Percentiles rank a stretch among this genome's conserved stretches.
These are phyloP conservation scores for Verticillium nonalfalfae DNA, from an alignment of 2,329 filamentous ascomycete species.

Conservation along the genomic window DNA sequence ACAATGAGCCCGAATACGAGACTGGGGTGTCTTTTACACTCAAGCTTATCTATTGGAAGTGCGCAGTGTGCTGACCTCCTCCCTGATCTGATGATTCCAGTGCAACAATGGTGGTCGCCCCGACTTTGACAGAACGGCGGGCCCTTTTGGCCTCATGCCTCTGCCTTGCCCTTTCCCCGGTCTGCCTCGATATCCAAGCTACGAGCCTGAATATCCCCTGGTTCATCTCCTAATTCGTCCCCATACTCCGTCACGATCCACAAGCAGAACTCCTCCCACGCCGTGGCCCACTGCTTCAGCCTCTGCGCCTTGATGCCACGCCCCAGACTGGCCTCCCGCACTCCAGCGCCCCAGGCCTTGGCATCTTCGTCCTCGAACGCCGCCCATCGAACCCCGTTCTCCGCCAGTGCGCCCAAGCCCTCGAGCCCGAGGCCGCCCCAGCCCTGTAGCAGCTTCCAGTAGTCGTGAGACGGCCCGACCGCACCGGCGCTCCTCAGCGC, in stretches of 20 bases:
- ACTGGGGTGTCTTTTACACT: too few relatives aligned
- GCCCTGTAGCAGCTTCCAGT: constrained; percentile 79
- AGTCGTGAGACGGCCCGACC: constrained; percentile 76
- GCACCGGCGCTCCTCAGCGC: constrained; percentile 67
- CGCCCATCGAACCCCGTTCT: constrained; percentile 80
- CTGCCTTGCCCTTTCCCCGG: neutral
- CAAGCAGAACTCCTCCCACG: constrained; percentile 78
- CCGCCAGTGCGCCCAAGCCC: constrained; percentile 70
- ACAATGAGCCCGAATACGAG: too few relatives aligned
- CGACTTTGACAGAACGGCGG: too few relatives aligned
- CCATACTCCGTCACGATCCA: constrained; percentile 72
- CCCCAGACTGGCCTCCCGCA: constrained; percentile 65
- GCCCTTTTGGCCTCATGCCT: too few relatives aligned
- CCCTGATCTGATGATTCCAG: too few relatives aligned
- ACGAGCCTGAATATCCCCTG: constrained; percentile 3
- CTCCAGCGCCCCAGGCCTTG: constrained; percentile 61
- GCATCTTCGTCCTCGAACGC: constrained; percentile 68
- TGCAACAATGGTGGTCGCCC: too few relatives aligned
- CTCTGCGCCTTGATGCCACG: constrained; percentile 58
- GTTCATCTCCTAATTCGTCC: constrained; percentile 45
- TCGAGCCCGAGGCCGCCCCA: constrained; percentile 78
- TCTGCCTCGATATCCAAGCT: neutral
- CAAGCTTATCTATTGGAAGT: too few relatives aligned
- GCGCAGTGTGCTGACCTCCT: too few relatives aligned
- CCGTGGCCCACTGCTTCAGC: constrained; percentile 64